These are phyloP conservation scores for Cytospora schulzeri DNA, from an alignment of 2,329 filamentous ascomycete genomes.

Conservation along the genomic window DNA sequence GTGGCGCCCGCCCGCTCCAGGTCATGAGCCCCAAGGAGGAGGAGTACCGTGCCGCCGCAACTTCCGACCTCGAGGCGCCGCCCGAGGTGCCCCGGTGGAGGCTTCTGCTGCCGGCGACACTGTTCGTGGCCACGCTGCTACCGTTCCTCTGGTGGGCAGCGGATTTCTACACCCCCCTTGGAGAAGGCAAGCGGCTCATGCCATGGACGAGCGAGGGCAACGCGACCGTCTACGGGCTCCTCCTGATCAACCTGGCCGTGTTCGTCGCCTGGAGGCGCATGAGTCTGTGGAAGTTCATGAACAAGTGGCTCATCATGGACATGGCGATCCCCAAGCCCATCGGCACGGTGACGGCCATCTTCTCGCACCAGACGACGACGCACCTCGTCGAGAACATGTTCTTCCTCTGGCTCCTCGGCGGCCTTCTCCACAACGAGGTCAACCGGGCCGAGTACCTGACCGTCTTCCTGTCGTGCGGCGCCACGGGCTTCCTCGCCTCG, in stretches of 20 bases:
- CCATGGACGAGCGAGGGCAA: constrained; percentile 63
- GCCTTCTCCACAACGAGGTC: constrained; percentile 68
- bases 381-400: constrained; percentile 69
- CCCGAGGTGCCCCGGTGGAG: constrained; percentile 55
- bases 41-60: constrained; percentile 48
- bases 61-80: constrained; percentile 53
- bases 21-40: constrained; percentile 43
- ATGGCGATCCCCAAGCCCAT: constrained; percentile 66
- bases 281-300: constrained; percentile 66
- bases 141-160: constrained; percentile 36
- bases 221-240: constrained; percentile 64
- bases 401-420: constrained; percentile 67
- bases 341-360: constrained; percentile 64
- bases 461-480: constrained; percentile 64
- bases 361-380: constrained; percentile 65
- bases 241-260: constrained; percentile 60
- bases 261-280: constrained; percentile 65
- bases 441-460: constrained; percentile 69
- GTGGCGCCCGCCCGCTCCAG: constrained; percentile 26
- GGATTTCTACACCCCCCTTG: constrained; percentile 54
- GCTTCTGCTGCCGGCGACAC: constrained; percentile 58
- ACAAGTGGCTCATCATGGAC: constrained; percentile 67
- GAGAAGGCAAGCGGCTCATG: constrained; percentile 51
- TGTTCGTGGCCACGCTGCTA: constrained; percentile 50
- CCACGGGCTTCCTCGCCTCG: constrained; percentile 60